Evolutionary conservation across 768 basidiomycete species (phyloP).

Genomic region (Calvatia gigantea): DNA sequence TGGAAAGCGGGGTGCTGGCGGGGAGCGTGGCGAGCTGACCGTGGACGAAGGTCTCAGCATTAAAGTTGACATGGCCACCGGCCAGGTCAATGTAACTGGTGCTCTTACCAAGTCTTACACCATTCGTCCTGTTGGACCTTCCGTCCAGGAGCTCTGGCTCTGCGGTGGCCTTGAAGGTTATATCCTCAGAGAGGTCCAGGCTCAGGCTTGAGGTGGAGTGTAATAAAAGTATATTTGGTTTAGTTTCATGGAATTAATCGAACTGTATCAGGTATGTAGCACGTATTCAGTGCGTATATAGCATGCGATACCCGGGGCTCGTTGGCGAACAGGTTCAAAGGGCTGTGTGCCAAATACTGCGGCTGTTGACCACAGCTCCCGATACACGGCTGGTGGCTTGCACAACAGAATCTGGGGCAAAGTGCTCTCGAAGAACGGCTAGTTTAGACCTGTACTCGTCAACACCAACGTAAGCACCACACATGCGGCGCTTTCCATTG

Average conservation of each 20-base stretch:
- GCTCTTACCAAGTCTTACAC: conserved; percentile 52
- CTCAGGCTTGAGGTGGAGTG: conserved; percentile 18
- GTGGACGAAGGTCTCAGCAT: conserved; percentile 69
- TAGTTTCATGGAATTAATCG: not conserved
- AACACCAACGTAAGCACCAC: conserved; percentile 89
- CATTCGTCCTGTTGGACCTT: conserved; percentile 79
- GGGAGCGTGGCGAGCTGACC: conserved; percentile 78
- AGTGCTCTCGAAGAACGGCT: conserved; percentile 61
- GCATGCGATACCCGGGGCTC: not conserved
- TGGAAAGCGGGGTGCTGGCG: conserved; percentile 75
- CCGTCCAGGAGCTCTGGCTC: conserved; percentile 97
- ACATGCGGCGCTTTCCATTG: conserved; percentile 84
- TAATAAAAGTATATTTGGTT: conserved; percentile 1
- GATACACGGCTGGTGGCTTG: conserved; percentile 23
- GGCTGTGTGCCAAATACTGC: conserved; percentile 57
- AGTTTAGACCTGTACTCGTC: conserved; percentile 89
- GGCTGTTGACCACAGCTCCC: conserved; percentile 26
- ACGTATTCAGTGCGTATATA: conserved; percentile 5
- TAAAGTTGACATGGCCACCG: conserved; percentile 65
- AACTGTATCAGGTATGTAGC: not conserved
- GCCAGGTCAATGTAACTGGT: conserved; percentile 54
- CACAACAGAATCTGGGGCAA: conserved; percentile 31
- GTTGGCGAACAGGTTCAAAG: conserved; percentile 31
- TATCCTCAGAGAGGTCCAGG: conserved; percentile 71
- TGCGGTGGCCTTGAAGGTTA: conserved; percentile 93